Evolutionary conservation across 192 early-diverging fungal species (phyloP), one percentile per base, ranked within the genome.

Genomic region (Spizellomyces punctatus): DNA sequence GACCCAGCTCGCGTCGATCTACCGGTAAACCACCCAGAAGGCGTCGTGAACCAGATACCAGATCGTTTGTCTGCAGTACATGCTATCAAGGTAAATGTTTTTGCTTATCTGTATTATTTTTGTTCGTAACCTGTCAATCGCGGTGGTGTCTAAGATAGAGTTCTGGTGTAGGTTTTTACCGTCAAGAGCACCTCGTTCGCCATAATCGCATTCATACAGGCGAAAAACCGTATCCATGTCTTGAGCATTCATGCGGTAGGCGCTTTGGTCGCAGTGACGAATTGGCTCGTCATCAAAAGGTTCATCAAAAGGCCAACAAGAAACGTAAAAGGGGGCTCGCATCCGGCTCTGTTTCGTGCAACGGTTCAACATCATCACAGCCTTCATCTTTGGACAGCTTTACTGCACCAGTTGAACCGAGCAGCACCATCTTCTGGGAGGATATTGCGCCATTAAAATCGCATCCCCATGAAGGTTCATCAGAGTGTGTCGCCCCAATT

Each of bases 141-240:
- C 1, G 27, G 27, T 36, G 27, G 1, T 36, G 27, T 36, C 27
- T 36, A 36, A 36, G 0, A 36, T 36, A 36, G 27, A 36, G 0
- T 36, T 0, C 27, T 36, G 0, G 52, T 55, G 1, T 45, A 69
- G 70, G 44, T 6, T 96, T 96, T 78, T 87, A 90, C 66, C 88
- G 94, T 19, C 81, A 90, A 19, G 93, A 95, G 75, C 93, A 96
- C 71, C 87, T 95, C 64, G 89, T 88, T 46, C 92, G 94, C 57
- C 94, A 96, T 67, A 84, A 89, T 66, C 89, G 92, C 66, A 92
- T 91, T 43, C 95, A 96, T 74, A 92, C 92, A 10, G 91, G 92
- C 49, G 88, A 89, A 64, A 91, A 89, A 67, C 95, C 95, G 17
- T 94, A 90, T 69, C 80, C 74, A 36, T 96, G 95, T 76, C 81